Evolutionary conservation across 495 filamentous ascomycete species (phyloP).

Genomic region (Pyrenula massariospora): DNA sequence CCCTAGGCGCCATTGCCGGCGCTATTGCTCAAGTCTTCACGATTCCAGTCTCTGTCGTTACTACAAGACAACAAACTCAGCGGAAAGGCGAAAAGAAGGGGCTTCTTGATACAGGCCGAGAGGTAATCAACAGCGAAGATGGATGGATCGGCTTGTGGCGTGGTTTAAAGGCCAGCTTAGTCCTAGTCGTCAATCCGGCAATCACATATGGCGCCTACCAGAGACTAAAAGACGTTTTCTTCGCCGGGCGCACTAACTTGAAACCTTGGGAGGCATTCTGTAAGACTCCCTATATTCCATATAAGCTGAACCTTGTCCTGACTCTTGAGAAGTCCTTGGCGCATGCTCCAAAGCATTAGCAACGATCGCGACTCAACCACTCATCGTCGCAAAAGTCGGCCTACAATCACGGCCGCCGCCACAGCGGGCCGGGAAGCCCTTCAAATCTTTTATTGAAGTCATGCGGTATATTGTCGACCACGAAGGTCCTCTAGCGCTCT

Average conservation of each 20-base stretch:
- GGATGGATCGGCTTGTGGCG: conserved; percentile 85
- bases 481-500: conserved; percentile 71
- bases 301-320: conserved; percentile 7
- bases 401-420: conserved; percentile 87
- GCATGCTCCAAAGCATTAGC: conserved; percentile 88
- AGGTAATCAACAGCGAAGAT: conserved; percentile 85
- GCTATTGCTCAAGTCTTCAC: conserved; percentile 93
- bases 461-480: conserved; percentile 86
- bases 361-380: conserved; percentile 84
- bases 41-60: conserved; percentile 90
- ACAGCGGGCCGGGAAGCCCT: conserved; percentile 74
- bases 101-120: conserved; percentile 73
- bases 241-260: conserved; percentile 64
- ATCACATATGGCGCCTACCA: conserved; percentile 99
- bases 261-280: conserved; percentile 83
- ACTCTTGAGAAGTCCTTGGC: conserved; percentile 55
- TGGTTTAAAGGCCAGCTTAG: conserved; percentile 90
- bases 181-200: conserved; percentile 90
- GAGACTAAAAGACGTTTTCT: conserved; percentile 67
- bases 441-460: conserved; percentile 89
- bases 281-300: conserved; percentile 31
- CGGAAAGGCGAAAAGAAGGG: conserved; percentile 74
- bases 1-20: conserved; percentile 77
- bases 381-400: conserved; percentile 97
- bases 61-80: conserved; percentile 92